Evolutionary conservation across 2,329 filamentous ascomycete genomes (phyloP).

Genomic region (Remersonia thermophila): DNA sequence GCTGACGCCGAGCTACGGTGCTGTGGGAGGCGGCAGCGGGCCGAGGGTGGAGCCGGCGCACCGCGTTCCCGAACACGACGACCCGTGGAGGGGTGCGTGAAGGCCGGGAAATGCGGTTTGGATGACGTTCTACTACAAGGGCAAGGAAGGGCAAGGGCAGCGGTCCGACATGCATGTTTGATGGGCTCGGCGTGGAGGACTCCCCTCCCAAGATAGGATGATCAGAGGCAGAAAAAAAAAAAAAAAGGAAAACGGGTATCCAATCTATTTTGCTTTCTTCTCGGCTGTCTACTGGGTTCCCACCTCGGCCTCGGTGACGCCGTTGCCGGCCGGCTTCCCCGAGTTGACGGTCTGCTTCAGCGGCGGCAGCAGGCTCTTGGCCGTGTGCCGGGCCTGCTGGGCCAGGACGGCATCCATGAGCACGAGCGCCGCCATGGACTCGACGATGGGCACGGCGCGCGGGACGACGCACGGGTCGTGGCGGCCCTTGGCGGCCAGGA

Average conservation of each 20-base stretch:
- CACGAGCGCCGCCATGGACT: constrained; percentile 81
- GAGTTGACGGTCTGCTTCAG: constrained; percentile 23
- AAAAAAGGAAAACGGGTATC: background rate
- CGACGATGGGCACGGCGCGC: constrained; percentile 74
- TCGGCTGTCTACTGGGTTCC: background rate
- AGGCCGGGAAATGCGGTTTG: no score
- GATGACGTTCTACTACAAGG: no score
- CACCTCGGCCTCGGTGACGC: constrained; percentile 17
- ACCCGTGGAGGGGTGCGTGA: background rate
- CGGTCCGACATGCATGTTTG: no score
- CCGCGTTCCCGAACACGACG: constrained; percentile 3
- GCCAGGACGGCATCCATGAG: constrained; percentile 79
- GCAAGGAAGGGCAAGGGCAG: no score
- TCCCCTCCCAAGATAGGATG: no score
- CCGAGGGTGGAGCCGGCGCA: constrained; percentile 10
- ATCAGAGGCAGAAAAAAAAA: no score
- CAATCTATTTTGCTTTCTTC: constrained; percentile 6
- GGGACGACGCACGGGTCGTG: constrained; percentile 92
- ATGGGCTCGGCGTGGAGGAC: no score
- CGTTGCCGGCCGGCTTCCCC: constrained; percentile 20
- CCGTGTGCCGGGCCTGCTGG: constrained; percentile 52
- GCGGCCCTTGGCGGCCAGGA: constrained; percentile 80
- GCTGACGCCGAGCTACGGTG: constrained; percentile 1
- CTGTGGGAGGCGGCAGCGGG: background rate
- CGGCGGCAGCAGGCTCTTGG: constrained; percentile 32